phyloP scores from a whole-genome alignment of 1,284 basidiomycete species.

The Boletus sp. region DNA sequence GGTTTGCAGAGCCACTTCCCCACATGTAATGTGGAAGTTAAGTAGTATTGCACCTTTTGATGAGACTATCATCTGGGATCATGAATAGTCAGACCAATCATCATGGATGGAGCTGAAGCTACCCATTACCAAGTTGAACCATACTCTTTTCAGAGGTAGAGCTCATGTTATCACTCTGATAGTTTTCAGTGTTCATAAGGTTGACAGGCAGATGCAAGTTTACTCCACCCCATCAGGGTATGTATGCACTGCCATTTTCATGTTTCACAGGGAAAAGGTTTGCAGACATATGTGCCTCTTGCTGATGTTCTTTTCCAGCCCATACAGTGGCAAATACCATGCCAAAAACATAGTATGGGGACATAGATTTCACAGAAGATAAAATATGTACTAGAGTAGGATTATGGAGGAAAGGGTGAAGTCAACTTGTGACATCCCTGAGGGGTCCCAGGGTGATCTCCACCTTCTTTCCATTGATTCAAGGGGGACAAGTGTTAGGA shows the following conservation, averaged over 20 bases:
- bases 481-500: conserved; percentile 23
- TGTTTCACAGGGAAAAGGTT: not conserved
- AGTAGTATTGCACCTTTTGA: not conserved
- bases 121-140: not conserved
- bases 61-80: not conserved
- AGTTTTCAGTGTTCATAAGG: no score
- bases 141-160: not conserved
- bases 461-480: conserved; percentile 36
- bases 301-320: conserved; percentile 17
- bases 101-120: not conserved
- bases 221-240: not conserved
- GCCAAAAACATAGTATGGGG: conserved; percentile 37
- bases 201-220: not conserved
- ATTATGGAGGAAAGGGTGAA: conserved; percentile 70
- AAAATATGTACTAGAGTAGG: conserved; percentile 74
- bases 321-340: conserved; percentile 30
- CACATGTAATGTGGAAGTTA: not conserved
- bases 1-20: not conserved
- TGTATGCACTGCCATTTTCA: not conserved
- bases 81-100: not conserved
- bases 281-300: not conserved
- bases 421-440: conserved; percentile 69
- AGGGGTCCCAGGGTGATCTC: conserved; percentile 41
- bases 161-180: not conserved
- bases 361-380: conserved; percentile 69